Percentiles rank a stretch among this genome's conserved stretches.
Evolutionary conservation across 148 eudicot species (phyloP).

Genomic region (Nepenthes gracilis): DNA sequence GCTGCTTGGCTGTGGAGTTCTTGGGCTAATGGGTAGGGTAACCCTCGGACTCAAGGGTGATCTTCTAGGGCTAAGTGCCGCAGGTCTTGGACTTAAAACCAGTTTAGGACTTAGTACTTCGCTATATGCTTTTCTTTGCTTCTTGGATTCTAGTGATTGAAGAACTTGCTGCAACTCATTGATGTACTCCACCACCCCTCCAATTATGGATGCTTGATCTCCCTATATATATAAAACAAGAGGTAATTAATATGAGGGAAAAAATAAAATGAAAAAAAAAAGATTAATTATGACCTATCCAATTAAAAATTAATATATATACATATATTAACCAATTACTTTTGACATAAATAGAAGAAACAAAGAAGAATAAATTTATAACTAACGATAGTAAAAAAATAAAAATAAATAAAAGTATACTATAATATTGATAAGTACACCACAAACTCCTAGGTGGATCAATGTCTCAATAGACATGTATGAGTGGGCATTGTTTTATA

Average conservation of each 20-base stretch:
- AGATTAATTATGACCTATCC: too few species aligned
- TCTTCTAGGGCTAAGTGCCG: constrained; percentile 15
- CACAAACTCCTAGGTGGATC: too few species aligned
- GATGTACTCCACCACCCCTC: constrained; percentile 86
- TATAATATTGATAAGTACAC: too few species aligned
- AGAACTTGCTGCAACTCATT: constrained; percentile 85
- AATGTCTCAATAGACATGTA: too few species aligned
- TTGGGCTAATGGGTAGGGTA: constrained; percentile 76
- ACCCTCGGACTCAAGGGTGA: constrained; percentile 76
- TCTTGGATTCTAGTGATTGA: constrained; percentile 66
- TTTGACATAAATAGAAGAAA: too few species aligned
- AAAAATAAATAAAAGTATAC: too few species aligned
- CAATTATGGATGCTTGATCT: constrained; percentile 95
- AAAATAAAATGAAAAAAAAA: too few species aligned
- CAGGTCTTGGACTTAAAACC: constrained; percentile 43
- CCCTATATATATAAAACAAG: constrained; percentile 28
- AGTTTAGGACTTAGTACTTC: constrained; percentile 79
- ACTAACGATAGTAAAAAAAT: too few species aligned
- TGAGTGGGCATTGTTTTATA: too few species aligned
- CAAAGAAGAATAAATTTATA: too few species aligned
- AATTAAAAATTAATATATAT: too few species aligned
- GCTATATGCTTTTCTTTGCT: constrained; percentile 23
- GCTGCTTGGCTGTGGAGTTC: constrained; percentile 78
- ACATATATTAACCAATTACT: too few species aligned
- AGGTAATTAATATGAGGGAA: not conserved